Conservation (phyloP, 352 stramenopile species). For the Pythium graminicola region DNA sequence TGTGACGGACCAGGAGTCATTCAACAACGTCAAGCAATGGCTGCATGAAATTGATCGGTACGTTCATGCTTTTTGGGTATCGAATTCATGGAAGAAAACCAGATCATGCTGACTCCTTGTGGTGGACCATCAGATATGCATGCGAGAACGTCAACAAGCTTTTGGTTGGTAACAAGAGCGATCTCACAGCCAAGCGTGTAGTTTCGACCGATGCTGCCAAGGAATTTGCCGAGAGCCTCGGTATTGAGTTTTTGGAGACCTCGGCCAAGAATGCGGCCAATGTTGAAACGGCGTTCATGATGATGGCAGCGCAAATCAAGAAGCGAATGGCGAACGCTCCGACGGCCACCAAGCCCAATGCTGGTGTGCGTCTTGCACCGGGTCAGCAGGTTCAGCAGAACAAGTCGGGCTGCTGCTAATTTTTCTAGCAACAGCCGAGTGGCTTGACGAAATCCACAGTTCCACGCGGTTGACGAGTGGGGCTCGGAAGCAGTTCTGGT, state of each 20-base stretch:
- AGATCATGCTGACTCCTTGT: too few relatives aligned
- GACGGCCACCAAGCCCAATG: constrained; percentile 49
- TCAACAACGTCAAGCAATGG: constrained; percentile 99
- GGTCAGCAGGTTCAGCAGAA: constrained; percentile 61
- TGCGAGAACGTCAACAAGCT: constrained; percentile 99
- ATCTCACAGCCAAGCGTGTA: constrained; percentile 95
- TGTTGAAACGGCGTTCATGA: constrained; percentile 99
- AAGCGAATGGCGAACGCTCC: constrained; percentile 43
- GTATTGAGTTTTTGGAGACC: constrained; percentile 99
- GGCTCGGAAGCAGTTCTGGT: constrained; percentile 22
- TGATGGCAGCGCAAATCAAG: constrained; percentile 80
- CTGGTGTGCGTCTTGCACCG: constrained; percentile 49
- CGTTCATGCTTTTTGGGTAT: too few relatives aligned
- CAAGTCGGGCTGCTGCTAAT: constrained; percentile 82
- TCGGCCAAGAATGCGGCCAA: constrained; percentile 98
- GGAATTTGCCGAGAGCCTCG: constrained; percentile 94
- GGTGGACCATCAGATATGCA: too few relatives aligned
- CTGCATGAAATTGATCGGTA: constrained; percentile 98
- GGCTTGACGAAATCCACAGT: constrained; percentile 12
- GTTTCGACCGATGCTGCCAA: constrained; percentile 96
- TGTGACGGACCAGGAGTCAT: constrained; percentile 97
- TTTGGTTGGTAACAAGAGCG: constrained; percentile 99
- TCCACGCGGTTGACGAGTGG: constrained; percentile 8
- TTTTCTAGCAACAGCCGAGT: constrained; percentile 4
- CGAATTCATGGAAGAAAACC: too few relatives aligned